Evolutionary conservation across 2,329 filamentous ascomycete genomes (phyloP), one percentile per base, ranked within the genome.

Genomic region (Pseudogymnoascus sp.): DNA sequence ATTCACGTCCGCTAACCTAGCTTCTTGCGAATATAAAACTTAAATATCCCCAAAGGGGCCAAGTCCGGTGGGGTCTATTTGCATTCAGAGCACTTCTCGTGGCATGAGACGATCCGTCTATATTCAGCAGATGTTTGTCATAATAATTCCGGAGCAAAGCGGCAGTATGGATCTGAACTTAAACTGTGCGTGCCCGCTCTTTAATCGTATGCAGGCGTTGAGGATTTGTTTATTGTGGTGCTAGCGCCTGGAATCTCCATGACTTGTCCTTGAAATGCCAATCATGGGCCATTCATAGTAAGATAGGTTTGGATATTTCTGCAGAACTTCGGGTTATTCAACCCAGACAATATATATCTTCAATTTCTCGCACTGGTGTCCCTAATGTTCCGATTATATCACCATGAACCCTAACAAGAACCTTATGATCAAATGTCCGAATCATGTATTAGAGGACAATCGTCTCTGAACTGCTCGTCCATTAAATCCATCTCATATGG

Each of bases 81-180:
- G 63, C 79, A 81, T 70, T 74, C 75, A 21, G 79, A 82, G 70
- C 74, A 77, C 62, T 82, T 82, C 65, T 76, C 74, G 66, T 79
- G 76, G 77, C 76, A 38, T 74, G 64, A 64, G 59, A 53, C 26
- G 21, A 19, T 37, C 19, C 15, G 26, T 62, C 17, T 44, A 42
- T 42, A 21, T 21, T 21, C 6, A 21, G 17, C 40, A 13, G 10
- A 11, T 11, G 40, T 44, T 21, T 21, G 7, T 21, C 1, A 44
- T 40, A 19, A 40, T 44, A 44, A 44, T 44, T 44, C 9, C 17
- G 10, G 40, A 13, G 9, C 19, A 6, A 21, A 44, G 4, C 2
- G 40, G 40, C 19, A 44, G 9, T 3, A 21, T n/a, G n/a, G n/a
- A n/a, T n/a, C n/a, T n/a, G n/a, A n/a, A n/a, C n/a, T n/a, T n/a